phyloP scores from a whole-genome alignment of 75 land plant genomes.

The Larix kaempferi region DNA sequence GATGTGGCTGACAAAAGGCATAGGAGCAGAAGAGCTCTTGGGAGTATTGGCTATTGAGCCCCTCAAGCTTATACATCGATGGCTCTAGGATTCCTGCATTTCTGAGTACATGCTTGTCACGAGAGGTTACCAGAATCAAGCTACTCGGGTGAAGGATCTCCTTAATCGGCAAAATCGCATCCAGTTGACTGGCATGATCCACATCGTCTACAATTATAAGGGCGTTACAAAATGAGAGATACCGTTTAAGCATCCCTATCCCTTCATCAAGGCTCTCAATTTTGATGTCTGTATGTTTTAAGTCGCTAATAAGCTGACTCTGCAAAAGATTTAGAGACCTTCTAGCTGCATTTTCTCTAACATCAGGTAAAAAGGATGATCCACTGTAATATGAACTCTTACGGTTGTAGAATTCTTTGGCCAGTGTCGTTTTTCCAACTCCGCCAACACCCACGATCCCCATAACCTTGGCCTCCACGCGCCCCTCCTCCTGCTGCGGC shows the following conservation, averaged over 20 bases:
- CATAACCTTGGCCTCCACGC: background rate
- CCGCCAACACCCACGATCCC: background rate
- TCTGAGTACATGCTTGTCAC: background rate
- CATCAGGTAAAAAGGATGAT: background rate
- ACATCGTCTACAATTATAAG: background rate
- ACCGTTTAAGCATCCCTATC: too few relatives aligned
- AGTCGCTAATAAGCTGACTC: too few relatives aligned
- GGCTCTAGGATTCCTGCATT: background rate
- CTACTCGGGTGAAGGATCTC: background rate
- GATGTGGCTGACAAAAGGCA: background rate
- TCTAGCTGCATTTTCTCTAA: background rate
- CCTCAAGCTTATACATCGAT: background rate
- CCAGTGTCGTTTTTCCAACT: background rate
- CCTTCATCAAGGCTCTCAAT: too few relatives aligned
- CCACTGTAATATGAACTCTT: background rate
- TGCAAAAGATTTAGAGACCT: too few relatives aligned
- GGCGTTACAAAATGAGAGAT: too few relatives aligned
- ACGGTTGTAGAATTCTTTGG: background rate
- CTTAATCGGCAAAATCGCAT: background rate
- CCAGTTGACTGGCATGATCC: background rate
- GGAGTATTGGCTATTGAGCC: background rate
- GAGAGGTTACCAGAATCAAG: background rate
- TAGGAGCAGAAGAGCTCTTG: background rate
- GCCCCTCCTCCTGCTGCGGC: background rate
- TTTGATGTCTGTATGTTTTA: too few relatives aligned